phyloP scores from a whole-genome alignment of 371 early-diverging fungal genomes.

The Syncephalastrum racemosum region DNA sequence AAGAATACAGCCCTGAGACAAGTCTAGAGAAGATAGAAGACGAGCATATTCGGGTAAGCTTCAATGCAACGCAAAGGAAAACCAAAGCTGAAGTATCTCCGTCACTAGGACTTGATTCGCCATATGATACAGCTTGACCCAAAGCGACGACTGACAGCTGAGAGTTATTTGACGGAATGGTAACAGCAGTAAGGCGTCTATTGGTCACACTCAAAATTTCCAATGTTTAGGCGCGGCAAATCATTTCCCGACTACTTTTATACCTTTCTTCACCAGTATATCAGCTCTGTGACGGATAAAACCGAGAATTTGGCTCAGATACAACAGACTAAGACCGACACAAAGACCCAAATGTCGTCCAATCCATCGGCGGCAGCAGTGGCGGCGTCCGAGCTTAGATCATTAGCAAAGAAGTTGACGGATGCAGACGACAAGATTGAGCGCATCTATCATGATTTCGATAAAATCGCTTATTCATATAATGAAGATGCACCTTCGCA shows the following conservation, averaged over 20 bases:
- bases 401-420: constrained; percentile 26
- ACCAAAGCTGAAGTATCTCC: background rate
- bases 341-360: no score
- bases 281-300: constrained; percentile 68
- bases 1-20: constrained; percentile 68
- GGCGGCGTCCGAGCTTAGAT: no score
- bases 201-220: background rate
- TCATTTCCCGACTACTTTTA: constrained; percentile 80
- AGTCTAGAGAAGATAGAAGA: constrained; percentile 84
- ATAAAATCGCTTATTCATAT: constrained; percentile 61
- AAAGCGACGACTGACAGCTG: constrained; percentile 64
- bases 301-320: constrained; percentile 23
- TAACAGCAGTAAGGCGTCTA: constrained; percentile 14
- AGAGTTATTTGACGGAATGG: constrained; percentile 74
- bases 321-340: no score
- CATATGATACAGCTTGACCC: constrained; percentile 91
- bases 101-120: constrained; percentile 61
- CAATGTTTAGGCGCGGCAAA: constrained; percentile 55
- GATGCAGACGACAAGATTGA: constrained; percentile 82
- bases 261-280: constrained; percentile 77
- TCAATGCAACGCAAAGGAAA: background rate
- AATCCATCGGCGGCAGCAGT: no score
- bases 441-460: constrained; percentile 74
- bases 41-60: constrained; percentile 63
- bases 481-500: constrained; percentile 16